Percentiles rank a stretch among this genome's conserved stretches.
Evolutionary conservation across 139 green algal genomes (phyloP).

Genomic region (Chlorella sp.): DNA sequence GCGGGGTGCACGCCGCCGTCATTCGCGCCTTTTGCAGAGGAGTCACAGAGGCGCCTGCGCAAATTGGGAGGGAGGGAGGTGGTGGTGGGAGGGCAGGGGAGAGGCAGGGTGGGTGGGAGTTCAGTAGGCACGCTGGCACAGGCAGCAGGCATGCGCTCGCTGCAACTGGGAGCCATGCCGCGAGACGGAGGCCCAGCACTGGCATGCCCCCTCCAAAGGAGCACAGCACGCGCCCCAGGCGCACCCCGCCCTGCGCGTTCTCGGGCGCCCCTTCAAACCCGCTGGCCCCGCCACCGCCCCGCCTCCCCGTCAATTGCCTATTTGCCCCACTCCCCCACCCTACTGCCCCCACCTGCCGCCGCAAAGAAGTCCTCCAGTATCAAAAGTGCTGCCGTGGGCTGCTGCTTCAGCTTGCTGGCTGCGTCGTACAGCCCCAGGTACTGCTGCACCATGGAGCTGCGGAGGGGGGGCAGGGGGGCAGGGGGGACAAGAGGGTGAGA

Average conservation of each 20-base stretch:
- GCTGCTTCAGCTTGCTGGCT: conserved; percentile 6
- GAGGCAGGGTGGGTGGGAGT: neutral
- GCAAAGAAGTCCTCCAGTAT: neutral
- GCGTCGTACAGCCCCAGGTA: conserved; percentile 10
- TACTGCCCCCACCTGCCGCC: neutral
- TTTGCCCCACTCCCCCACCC: too few relatives aligned
- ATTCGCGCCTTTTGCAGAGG: conserved; percentile 13
- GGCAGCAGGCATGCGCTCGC: neutral
- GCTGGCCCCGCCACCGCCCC: too few relatives aligned
- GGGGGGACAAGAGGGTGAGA: neutral
- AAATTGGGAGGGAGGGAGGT: neutral
- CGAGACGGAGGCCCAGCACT: too few relatives aligned
- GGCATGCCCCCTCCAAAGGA: too few relatives aligned
- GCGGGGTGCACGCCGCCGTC: neutral
- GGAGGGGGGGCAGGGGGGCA: neutral
- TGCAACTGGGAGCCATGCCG: neutral
- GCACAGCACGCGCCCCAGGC: too few relatives aligned
- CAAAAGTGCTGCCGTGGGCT: neutral
- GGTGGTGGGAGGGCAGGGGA: neutral
- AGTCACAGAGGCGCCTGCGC: neutral
- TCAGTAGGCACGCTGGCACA: neutral
- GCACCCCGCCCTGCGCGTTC: too few relatives aligned
- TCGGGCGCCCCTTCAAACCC: too few relatives aligned
- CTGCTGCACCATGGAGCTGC: neutral
- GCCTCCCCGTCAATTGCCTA: too few relatives aligned